Evolutionary conservation across 2,329 filamentous ascomycete genomes (phyloP).

Genomic region (Curvularia verruculosa): DNA sequence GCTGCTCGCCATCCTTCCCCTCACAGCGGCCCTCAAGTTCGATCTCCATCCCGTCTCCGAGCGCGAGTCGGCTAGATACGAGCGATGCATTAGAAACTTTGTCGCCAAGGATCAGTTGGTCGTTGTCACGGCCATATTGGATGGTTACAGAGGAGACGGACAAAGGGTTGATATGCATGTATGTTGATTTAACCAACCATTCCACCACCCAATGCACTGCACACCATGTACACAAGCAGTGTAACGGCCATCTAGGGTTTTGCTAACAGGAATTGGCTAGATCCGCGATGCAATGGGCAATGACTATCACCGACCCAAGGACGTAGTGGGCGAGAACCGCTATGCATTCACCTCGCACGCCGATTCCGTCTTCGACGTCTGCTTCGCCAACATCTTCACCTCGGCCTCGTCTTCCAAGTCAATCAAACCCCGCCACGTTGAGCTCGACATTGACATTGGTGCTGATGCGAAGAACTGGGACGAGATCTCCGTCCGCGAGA

Average conservation of each 20-base stretch:
- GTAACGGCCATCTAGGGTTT: background rate
- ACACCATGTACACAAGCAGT: background rate
- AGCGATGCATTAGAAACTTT: slow-evolving; percentile 96
- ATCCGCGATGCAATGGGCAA: slow-evolving; percentile 95
- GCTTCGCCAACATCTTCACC: slow-evolving; percentile 84
- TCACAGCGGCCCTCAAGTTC: slow-evolving; percentile 80
- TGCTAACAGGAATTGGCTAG: slow-evolving; percentile 56
- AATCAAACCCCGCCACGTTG: slow-evolving; percentile 68
- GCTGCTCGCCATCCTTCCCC: slow-evolving; percentile 50
- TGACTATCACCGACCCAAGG: slow-evolving; percentile 90
- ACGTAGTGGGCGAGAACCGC: slow-evolving; percentile 88
- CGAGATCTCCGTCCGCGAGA: slow-evolving; percentile 93
- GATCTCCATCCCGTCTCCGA: slow-evolving; percentile 76
- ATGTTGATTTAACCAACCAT: slow-evolving; percentile 46
- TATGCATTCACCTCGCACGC: slow-evolving; percentile 93
- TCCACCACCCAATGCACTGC: background rate
- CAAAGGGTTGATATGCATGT: slow-evolving; percentile 95
- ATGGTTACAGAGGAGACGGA: slow-evolving; percentile 87
- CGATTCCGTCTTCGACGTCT: slow-evolving; percentile 93
- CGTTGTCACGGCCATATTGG: slow-evolving; percentile 88
- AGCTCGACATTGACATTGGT: slow-evolving; percentile 94
- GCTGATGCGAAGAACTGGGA: slow-evolving; percentile 98
- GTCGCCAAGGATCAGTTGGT: slow-evolving; percentile 90
- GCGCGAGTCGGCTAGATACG: slow-evolving; percentile 67
- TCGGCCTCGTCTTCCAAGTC: slow-evolving; percentile 28